Base-by-base conservation (phyloP, 129 eudicot genomes). In the Saussurea involucrata region DNA sequence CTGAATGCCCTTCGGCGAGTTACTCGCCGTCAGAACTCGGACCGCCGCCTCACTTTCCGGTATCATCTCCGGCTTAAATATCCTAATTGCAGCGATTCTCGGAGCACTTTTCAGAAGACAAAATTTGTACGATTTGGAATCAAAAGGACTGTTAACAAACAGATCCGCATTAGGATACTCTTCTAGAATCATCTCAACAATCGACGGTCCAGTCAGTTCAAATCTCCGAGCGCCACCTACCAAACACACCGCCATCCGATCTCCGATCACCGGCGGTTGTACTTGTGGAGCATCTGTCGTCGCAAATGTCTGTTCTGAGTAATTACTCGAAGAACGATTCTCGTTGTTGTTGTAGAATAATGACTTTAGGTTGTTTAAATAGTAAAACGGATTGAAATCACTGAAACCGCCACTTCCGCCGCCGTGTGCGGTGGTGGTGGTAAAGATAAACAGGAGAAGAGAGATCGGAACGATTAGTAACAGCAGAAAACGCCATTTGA, bases 1-100 rank as follows among this genome's bases (percentile, higher is more conserved):
- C 98, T 95, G 98, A 58, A 95, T 89, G 27, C 98, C 98, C 67
- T 89, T 91, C 7, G 98, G 98, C 31, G 98, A 95, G 81, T 88
- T 85, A 18, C 72, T 72, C 4, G 97, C 78, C 4, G 92, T 88
- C 60, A 95, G 83, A 46, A 95, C 96, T 20, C 96, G 86, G 44
- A 67, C 40, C 74, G 87, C 88, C 21, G 92, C 33, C 37, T 91
- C 94, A 18, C 84, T 87, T 76, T 91, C 98, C 33, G 77, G 79
- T 0, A 95, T 68, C 28, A 5, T 25, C 37, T 74, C 31, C 34
- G 89, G 98, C 75, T 71, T 66, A 71, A 91, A 95, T 7, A 95
- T 84, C 68, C 84, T 73, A 1, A 95, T 66, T n/a, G 76, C 76
- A 1, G 87, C 93, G 8, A 95, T 87, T 25, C 87, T 84, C 11